Base-by-base conservation (phyloP, 2,329 filamentous ascomycete species). In the Colletotrichum tropicicola region DNA sequence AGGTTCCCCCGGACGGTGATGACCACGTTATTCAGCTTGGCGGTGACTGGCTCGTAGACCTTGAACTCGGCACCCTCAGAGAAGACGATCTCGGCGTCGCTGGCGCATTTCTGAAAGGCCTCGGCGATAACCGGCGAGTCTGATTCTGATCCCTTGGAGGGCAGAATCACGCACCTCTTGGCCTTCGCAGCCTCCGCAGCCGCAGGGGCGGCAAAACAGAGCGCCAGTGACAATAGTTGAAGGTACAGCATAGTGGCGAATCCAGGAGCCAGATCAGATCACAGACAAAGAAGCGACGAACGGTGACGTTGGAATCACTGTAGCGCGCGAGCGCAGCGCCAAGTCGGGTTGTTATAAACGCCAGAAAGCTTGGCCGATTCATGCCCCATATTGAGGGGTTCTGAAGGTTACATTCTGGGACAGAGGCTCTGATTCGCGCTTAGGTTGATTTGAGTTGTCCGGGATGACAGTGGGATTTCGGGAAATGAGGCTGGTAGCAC, bases 1-100 rank as follows among this genome's bases (percentile, higher is more conserved):
- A 82, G 72, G 61, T 81, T 82, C n/a, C 80, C 80, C 32, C 76
- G 69, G 68, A 82, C 73, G 4, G 70, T 73, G 41, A 82, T 81
- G 43, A 75, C 73, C 13, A 82, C 79, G 65, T 82, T 79, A 52
- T 72, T 76, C 23, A 82, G 71, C 30, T 79, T 79, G 2, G 70
- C 78, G 4, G 64, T 70, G 39, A 82, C 75, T 35, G 80, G 77
- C 2, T 72, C 73, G 59, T 79, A 77, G 58, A 80, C 71, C 43
- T 81, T 82, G 69, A 82, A 83, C 57, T 81, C 72, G 1, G 76
- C 73, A 21, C 79, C 79, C 52, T 77, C 71, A 10, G 70, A 68
- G 70, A 82, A 82, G 13, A 74, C 48, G 35, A 82, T 76, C 13
- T 73, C 69, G 6, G 73, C 69, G 54, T 78, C 55, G 35, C 66